Percentiles rank a stretch among this genome's conserved stretches.
Conservation (phyloP, 768 basidiomycete species). For the Boletus insuetus region DNA sequence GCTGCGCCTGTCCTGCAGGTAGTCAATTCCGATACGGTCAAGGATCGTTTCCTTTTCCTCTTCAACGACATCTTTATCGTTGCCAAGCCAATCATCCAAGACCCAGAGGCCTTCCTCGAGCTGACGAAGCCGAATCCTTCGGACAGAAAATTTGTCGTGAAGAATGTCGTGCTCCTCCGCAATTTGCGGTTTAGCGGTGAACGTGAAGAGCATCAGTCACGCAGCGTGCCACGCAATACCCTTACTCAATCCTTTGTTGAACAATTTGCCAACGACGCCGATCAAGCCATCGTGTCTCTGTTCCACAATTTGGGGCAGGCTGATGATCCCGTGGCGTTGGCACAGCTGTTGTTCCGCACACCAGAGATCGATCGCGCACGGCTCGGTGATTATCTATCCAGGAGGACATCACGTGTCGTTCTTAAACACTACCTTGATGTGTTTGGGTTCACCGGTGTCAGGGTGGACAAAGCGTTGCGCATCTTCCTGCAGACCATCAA, state of each 20-base stretch:
- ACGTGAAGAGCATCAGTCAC: conserved; percentile 57
- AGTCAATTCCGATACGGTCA: conserved; percentile 89
- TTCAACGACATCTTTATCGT: conserved; percentile 94
- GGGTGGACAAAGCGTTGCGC: conserved; percentile 87
- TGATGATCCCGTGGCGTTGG: conserved; percentile 73
- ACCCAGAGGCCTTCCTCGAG: conserved; percentile 62
- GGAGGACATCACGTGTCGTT: conserved; percentile 68
- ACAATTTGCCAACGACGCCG: conserved; percentile 79
- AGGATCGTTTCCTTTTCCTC: conserved; percentile 95
- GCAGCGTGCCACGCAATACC: conserved; percentile 52
- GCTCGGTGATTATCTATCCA: conserved; percentile 82
- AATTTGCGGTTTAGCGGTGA: conserved; percentile 69
- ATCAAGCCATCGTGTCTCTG: conserved; percentile 70
- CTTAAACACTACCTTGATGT: conserved; percentile 83
- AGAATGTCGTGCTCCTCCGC: conserved; percentile 80
- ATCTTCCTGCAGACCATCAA: conserved; percentile 84
- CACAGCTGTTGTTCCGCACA: conserved; percentile 77
- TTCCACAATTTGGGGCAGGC: conserved; percentile 56
- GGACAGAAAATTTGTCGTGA: conserved; percentile 83
- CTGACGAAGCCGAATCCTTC: conserved; percentile 49
- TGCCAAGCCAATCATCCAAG: conserved; percentile 81
- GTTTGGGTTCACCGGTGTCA: conserved; percentile 80
- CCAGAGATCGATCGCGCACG: conserved; percentile 78
- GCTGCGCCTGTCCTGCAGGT: conserved; percentile 91
- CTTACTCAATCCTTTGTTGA: conserved; percentile 70